Evolutionary conservation across 2,329 filamentous ascomycete genomes (phyloP).

Genomic region (Ascosphaera apis): DNA sequence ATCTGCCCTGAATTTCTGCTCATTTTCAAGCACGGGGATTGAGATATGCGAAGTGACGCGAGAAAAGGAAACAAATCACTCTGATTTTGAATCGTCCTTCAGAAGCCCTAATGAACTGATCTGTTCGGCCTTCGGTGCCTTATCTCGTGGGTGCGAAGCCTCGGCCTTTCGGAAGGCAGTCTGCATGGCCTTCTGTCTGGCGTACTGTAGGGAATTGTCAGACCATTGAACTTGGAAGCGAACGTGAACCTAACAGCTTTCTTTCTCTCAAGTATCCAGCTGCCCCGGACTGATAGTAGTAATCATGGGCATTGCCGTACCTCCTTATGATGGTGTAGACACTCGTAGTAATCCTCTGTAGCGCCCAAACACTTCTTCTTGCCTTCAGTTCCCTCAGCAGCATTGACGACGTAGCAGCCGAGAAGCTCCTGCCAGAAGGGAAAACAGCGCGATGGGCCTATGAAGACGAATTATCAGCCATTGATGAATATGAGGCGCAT

Average conservation of each 20-base stretch:
- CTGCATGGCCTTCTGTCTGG: slow-evolving; percentile 58
- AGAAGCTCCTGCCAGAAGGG: slow-evolving; percentile 99
- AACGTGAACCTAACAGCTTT: too few species aligned
- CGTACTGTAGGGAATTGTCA: slow-evolving; percentile 31
- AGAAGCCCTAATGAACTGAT: slow-evolving; percentile 72
- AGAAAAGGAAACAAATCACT: slow-evolving; percentile 12
- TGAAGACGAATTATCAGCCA: slow-evolving; percentile 2
- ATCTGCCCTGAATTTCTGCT: too few species aligned
- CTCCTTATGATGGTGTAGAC: slow-evolving; percentile 97
- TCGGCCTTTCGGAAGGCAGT: slow-evolving; percentile 63
- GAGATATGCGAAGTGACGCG: slow-evolving; percentile 6
- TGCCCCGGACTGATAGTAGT: too few species aligned
- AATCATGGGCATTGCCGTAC: slow-evolving; percentile 26
- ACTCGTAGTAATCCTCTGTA: slow-evolving; percentile 96
- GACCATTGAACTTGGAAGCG: slow-evolving; percentile 2
- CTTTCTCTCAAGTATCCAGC: too few species aligned
- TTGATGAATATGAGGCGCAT: too few species aligned
- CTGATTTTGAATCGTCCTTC: slow-evolving; percentile 38
- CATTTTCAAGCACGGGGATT: slow-evolving; percentile 5
- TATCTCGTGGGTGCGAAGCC: slow-evolving; percentile 51
- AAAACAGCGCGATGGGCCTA: slow-evolving; percentile 66
- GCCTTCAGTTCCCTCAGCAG: slow-evolving; percentile 52
- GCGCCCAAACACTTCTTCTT: slow-evolving; percentile 70
- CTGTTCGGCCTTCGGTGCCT: slow-evolving; percentile 59
- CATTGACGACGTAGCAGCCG: slow-evolving; percentile 94